Evolutionary conservation across 2,329 filamentous ascomycete species (phyloP).

Genomic region (Ophiocordyceps polyrhachis-furcata): DNA sequence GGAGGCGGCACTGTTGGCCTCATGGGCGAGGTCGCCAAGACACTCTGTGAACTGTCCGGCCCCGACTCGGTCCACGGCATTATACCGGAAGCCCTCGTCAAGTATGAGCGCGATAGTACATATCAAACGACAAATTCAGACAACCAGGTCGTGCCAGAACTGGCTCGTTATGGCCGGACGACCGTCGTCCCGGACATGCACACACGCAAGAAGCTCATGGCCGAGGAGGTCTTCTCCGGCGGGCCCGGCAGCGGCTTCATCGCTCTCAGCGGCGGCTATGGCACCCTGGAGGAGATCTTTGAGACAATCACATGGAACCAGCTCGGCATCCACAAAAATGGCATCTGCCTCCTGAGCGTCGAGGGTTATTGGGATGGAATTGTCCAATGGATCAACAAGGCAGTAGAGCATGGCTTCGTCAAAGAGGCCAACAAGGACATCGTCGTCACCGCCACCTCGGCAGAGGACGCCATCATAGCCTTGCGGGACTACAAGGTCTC

Average conservation of each 20-base stretch:
- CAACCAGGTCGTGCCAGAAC: slow-evolving; percentile 42
- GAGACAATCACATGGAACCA: slow-evolving; percentile 92
- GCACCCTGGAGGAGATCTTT: slow-evolving; percentile 90
- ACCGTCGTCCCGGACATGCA: slow-evolving; percentile 94
- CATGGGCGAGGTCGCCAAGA: slow-evolving; percentile 86
- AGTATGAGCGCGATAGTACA: slow-evolving; percentile 50
- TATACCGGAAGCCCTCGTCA: slow-evolving; percentile 71
- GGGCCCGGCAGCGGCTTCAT: slow-evolving; percentile 78
- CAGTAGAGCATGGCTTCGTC: slow-evolving; percentile 63
- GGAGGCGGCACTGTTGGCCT: slow-evolving; percentile 86
- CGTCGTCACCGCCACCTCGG: slow-evolving; percentile 53
- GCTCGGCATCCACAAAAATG: slow-evolving; percentile 69
- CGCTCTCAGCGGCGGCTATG: slow-evolving; percentile 74
- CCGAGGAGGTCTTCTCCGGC: slow-evolving; percentile 62
- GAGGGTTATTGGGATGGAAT: slow-evolving; percentile 86
- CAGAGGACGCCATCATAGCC: slow-evolving; percentile 51
- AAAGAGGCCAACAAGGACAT: slow-evolving; percentile 52
- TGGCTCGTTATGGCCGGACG: slow-evolving; percentile 55
- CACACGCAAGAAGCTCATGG: slow-evolving; percentile 88
- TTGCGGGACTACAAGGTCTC: slow-evolving; percentile 61
- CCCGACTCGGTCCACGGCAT: slow-evolving; percentile 77
- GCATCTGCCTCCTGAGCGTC: slow-evolving; percentile 70
- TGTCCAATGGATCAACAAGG: slow-evolving; percentile 60
- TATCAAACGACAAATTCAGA: slow-evolving; percentile 25
- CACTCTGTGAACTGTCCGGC: slow-evolving; percentile 66